phyloP scores from a whole-genome alignment of 164 flowering plant species.

The Echeveria elegans region DNA sequence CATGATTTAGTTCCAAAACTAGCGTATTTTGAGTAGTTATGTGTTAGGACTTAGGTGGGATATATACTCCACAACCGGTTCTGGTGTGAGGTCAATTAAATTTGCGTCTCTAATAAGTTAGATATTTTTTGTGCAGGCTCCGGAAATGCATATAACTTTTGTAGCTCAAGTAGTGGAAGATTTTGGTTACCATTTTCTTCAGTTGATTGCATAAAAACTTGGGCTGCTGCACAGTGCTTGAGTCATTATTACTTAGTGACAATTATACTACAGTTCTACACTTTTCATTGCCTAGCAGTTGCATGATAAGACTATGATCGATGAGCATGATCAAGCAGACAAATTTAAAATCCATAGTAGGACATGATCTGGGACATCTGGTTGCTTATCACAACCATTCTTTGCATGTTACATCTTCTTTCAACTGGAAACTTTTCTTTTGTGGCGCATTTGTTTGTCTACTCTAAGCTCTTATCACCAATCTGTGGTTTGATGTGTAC shows the following conservation, averaged over 20 bases:
- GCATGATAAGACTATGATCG: background rate
- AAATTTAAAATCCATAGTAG: background rate
- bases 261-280: background rate
- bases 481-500: background rate
- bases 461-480: background rate
- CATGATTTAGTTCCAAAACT: too few relatives aligned
- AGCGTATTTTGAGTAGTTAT: too few relatives aligned
- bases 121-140: too few relatives aligned
- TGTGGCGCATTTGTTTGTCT: background rate
- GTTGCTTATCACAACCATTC: too few relatives aligned
- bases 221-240: background rate
- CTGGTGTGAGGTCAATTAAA: too few relatives aligned
- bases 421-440: conserved; percentile 1
- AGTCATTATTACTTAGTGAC: background rate
- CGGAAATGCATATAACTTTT: too few relatives aligned
- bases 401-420: background rate
- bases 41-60: too few relatives aligned
- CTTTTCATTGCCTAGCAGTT: background rate
- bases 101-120: too few relatives aligned
- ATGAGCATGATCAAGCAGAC: background rate
- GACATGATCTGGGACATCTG: background rate
- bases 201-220: too few relatives aligned
- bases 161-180: too few relatives aligned
- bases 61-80: too few relatives aligned
- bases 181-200: too few relatives aligned